Conservation (phyloP, 192 early-diverging fungal species). For the Neocallimastix lanati region DNA sequence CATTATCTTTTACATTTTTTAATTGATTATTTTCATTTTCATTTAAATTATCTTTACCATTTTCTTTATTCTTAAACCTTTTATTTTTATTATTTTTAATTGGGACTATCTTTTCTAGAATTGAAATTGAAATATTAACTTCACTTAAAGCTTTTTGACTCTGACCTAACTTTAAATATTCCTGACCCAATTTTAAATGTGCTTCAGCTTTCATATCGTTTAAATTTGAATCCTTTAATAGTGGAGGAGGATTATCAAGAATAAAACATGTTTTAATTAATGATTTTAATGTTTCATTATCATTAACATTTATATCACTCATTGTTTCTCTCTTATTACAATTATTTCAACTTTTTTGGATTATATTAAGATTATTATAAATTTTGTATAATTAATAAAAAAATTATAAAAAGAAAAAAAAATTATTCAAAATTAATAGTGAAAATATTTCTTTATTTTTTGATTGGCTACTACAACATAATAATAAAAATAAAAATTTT, state of each 20-base stretch:
- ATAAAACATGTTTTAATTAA: not conserved
- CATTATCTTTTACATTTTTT: not conserved
- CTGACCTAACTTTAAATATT: not conserved
- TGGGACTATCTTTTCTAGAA: not conserved
- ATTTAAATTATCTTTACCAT: no score
- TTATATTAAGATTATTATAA: no score
- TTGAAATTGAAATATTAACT: not conserved
- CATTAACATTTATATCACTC: not conserved
- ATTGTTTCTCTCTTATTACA: no score
- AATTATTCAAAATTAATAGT: no score
- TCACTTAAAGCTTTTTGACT: not conserved
- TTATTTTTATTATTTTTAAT: not conserved
- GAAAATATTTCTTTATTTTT: no score
- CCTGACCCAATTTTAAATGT: not conserved
- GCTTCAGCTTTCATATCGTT: not conserved
- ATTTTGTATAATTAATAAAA: no score
- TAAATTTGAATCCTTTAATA: not conserved
- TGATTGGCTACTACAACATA: no score
- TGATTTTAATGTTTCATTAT: not conserved
- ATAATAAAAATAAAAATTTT: no score
- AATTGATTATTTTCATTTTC: not conserved
- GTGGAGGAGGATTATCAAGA: not conserved
- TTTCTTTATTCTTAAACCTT: not conserved
- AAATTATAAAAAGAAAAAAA: no score
- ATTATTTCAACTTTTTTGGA: no score